A percentile compares a stretch with the other conserved stretches of the same genome.
Evolutionary conservation across 495 filamentous ascomycete species (phyloP).

Genomic region (Aspergillus leporis): DNA sequence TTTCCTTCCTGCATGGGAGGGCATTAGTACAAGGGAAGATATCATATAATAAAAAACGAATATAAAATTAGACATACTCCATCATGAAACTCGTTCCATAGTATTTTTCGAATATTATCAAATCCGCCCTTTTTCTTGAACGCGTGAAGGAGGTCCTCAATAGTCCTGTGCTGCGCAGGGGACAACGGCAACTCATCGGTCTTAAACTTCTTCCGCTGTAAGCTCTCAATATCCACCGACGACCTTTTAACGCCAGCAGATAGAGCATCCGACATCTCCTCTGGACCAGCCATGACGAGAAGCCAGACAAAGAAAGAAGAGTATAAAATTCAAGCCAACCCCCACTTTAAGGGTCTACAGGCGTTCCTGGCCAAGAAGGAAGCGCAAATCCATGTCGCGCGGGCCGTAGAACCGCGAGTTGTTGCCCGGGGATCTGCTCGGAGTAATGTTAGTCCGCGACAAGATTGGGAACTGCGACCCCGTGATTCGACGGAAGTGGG

Average conservation of each 20-base stretch:
- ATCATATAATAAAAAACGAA: neutral
- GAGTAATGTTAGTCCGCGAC: conserved; percentile 28
- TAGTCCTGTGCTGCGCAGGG: conserved; percentile 67
- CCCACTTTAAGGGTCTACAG: neutral
- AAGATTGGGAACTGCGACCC: conserved; percentile 41
- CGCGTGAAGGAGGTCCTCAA: conserved; percentile 74
- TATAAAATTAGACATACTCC: conserved; percentile 54
- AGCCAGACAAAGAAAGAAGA: conserved; percentile 6
- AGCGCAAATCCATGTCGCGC: conserved; percentile 2
- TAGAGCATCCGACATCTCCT: conserved; percentile 36
- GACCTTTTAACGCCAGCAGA: conserved; percentile 26
- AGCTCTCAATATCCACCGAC: conserved; percentile 35
- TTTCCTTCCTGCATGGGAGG: conserved; percentile 62
- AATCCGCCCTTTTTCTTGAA: conserved; percentile 93
- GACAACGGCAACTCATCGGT: conserved; percentile 79
- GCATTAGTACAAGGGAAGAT: conserved; percentile 18
- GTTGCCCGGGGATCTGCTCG: conserved; percentile 22
- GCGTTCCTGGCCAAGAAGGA: conserved; percentile 4
- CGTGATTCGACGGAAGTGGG: conserved; percentile 36
- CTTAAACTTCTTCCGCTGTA: conserved; percentile 71
- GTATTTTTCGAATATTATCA: conserved; percentile 76
- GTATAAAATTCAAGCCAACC: conserved; percentile 18
- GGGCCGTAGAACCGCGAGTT: conserved; percentile 1
- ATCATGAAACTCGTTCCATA: conserved; percentile 78
- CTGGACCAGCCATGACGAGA: conserved; percentile 44